Percentiles rank a stretch among this genome's conserved stretches.
phyloP scores from a whole-genome alignment of 176 grass and related monocot genomes.

The Triticum turgidum region DNA sequence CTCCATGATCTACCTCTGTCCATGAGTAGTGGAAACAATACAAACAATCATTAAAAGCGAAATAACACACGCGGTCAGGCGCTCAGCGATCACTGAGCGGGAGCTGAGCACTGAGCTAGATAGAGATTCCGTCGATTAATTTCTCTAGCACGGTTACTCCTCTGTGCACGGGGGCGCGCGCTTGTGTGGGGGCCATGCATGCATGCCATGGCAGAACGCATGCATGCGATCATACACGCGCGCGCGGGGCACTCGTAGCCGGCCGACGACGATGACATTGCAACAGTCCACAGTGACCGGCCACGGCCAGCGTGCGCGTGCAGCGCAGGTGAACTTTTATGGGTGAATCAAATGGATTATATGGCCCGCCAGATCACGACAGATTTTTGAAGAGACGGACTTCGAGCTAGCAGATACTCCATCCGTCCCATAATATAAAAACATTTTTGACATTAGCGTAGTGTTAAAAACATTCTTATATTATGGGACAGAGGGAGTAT shows the following conservation, averaged over 20 bases:
- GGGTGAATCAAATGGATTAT: background rate
- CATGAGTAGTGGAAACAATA: background rate
- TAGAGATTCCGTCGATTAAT: background rate
- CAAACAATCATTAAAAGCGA: background rate
- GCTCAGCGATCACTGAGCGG: background rate
- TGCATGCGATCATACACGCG: conserved; percentile 33
- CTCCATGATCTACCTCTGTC: background rate
- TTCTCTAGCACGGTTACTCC: background rate
- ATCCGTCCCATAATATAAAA: too few relatives aligned
- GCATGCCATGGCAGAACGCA: conserved; percentile 10
- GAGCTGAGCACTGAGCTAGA: background rate
- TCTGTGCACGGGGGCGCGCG: background rate
- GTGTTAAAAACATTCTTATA: too few relatives aligned
- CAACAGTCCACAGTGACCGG: background rate
- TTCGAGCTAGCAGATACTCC: too few relatives aligned
- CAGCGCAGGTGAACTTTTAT: background rate
- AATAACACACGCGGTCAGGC: background rate
- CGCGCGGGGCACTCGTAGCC: background rate
- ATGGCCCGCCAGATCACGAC: background rate
- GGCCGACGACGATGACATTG: background rate
- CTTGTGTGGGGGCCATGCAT: background rate
- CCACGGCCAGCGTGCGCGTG: too few relatives aligned
- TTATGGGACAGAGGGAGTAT: too few relatives aligned
- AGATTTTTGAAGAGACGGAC: too few relatives aligned
- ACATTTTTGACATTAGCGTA: too few relatives aligned